These are phyloP conservation scores for Echinochloa phyllopogon DNA, from an alignment of 176 grass and related monocot genomes.

Conservation along the genomic window DNA sequence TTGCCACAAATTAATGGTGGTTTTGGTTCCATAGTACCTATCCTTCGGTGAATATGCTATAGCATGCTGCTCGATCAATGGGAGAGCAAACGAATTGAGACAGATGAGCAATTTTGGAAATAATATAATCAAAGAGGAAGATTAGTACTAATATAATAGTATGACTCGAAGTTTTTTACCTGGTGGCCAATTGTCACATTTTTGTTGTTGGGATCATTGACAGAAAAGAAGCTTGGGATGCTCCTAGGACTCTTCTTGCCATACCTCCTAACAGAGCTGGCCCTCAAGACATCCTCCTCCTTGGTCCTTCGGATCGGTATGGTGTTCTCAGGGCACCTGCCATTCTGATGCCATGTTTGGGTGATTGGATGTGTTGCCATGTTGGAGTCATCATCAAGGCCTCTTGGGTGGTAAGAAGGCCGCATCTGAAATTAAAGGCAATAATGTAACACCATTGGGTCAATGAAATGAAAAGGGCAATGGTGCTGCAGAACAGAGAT, in stretches of 20 bases:
- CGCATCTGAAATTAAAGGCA: slow-evolving; percentile 46
- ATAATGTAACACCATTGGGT: slow-evolving; percentile 4
- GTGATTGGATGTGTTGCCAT: slow-evolving; percentile 34
- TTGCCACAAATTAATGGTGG: slow-evolving; percentile 78
- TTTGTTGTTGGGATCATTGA: slow-evolving; percentile 42
- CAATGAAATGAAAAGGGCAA: not conserved
- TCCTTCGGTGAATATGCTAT: slow-evolving; percentile 65
- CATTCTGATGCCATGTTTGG: slow-evolving; percentile 68
- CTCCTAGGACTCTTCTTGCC: slow-evolving; percentile 61
- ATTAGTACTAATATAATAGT: too few species aligned
- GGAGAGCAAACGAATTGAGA: not conserved
- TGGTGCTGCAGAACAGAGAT: slow-evolving; percentile 7
- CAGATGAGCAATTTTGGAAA: not conserved
- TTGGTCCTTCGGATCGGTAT: slow-evolving; percentile 60
- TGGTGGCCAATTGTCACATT: slow-evolving; percentile 66
- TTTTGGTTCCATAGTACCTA: slow-evolving; percentile 72
- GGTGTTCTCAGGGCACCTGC: slow-evolving; percentile 56
- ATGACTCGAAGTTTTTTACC: slow-evolving; percentile 34
- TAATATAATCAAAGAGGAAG: not conserved
- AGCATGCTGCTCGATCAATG: slow-evolving; percentile 60
- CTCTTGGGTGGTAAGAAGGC: slow-evolving; percentile 59
- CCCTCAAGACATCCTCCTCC: slow-evolving; percentile 61
- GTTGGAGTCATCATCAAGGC: slow-evolving; percentile 54
- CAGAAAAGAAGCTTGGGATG: slow-evolving; percentile 45
- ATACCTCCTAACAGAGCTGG: slow-evolving; percentile 58